These are phyloP conservation scores for Leavenworthia alabamica DNA, from an alignment of 345 rosid species.

Conservation along the genomic window DNA sequence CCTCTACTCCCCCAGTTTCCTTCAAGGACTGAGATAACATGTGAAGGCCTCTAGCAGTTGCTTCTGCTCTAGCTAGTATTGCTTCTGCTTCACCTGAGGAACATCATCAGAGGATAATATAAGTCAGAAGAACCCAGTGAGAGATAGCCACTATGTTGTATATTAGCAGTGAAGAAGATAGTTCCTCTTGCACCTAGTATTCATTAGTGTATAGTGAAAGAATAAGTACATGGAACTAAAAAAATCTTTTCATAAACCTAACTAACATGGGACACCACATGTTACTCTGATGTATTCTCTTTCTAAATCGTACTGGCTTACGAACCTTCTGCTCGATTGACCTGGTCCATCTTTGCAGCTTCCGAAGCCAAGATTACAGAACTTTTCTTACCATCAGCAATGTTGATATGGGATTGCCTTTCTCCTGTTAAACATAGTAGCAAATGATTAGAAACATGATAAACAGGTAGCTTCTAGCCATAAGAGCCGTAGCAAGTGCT, in stretches of 20 bases:
- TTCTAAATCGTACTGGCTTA: not conserved
- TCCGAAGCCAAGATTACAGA: constrained; percentile 66
- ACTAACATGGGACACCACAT: not conserved
- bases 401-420: constrained; percentile 50
- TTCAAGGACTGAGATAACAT: constrained; percentile 65
- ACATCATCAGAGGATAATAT: not conserved
- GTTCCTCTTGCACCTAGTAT: constrained; percentile 1
- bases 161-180: not conserved
- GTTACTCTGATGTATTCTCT: not conserved
- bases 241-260: not conserved
- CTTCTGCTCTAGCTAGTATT: constrained; percentile 75
- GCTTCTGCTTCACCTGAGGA: constrained; percentile 91
- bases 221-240: not conserved
- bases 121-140: not conserved
- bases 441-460: not conserved
- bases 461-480: not conserved
- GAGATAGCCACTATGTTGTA: not conserved
- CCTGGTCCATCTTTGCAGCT: constrained; percentile 75
- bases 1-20: constrained; percentile 84
- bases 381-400: constrained; percentile 82
- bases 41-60: constrained; percentile 71
- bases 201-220: not conserved
- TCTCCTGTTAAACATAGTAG: constrained; percentile 26
- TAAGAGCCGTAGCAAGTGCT: not conserved
- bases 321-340: constrained; percentile 66